Evolutionary conservation across 768 basidiomycete genomes (phyloP).

Genomic region (Pisolithus tinctorius): DNA sequence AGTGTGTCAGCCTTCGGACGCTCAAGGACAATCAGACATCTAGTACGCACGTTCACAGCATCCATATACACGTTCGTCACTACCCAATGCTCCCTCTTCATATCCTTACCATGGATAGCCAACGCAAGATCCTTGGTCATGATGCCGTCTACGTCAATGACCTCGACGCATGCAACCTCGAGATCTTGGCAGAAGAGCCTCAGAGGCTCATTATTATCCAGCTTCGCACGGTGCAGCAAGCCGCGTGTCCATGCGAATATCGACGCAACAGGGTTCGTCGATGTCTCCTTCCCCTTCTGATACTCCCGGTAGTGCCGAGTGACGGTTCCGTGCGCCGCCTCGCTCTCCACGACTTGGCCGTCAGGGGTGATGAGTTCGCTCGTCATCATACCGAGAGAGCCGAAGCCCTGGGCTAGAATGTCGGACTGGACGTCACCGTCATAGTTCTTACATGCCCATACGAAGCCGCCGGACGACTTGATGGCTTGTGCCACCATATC

Average conservation of each 20-base stretch:
- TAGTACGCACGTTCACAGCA: slow-evolving; percentile 70
- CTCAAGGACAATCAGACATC: background rate
- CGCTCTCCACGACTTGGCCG: slow-evolving; percentile 86
- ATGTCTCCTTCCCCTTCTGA: slow-evolving; percentile 96
- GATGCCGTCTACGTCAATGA: slow-evolving; percentile 81
- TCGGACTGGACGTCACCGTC: slow-evolving; percentile 88
- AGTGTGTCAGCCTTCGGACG: slow-evolving; percentile 9
- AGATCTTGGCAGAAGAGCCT: slow-evolving; percentile 69
- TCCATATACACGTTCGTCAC: slow-evolving; percentile 91
- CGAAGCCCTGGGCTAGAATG: slow-evolving; percentile 97
- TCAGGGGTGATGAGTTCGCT: slow-evolving; percentile 93
- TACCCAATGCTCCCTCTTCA: slow-evolving; percentile 97
- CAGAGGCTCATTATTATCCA: slow-evolving; percentile 77
- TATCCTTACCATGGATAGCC: slow-evolving; percentile 83
- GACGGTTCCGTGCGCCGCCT: slow-evolving; percentile 96
- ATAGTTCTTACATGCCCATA: slow-evolving; percentile 71
- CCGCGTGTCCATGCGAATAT: slow-evolving; percentile 99
- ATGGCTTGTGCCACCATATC: slow-evolving; percentile 98
- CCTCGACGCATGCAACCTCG: slow-evolving; percentile 84
- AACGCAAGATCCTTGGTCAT: slow-evolving; percentile 99
- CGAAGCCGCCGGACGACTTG: slow-evolving; percentile 93
- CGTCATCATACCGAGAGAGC: slow-evolving; percentile 97
- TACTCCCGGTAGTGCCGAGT: slow-evolving; percentile 96
- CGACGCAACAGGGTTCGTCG: slow-evolving; percentile 96
- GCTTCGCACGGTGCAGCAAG: slow-evolving; percentile 84